phyloP scores from a whole-genome alignment of 805 yeast species.

The Kregervanrija pseudodelftensis region DNA sequence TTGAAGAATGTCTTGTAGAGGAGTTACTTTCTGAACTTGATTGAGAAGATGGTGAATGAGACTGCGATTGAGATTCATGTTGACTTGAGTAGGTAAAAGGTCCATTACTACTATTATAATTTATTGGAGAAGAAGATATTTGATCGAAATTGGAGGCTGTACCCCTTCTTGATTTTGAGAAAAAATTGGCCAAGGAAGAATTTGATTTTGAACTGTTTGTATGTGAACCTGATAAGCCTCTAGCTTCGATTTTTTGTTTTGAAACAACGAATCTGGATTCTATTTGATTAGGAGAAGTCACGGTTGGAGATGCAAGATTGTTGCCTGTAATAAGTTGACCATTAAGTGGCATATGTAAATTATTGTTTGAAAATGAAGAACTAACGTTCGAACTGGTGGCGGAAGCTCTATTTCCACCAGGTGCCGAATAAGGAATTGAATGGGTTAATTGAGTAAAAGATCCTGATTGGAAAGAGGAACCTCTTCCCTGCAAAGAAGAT shows the following conservation, averaged over 20 bases:
- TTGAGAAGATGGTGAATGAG: conserved; percentile 26
- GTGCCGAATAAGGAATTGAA: conserved; percentile 65
- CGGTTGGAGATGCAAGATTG: conserved; percentile 65
- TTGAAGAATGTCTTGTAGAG: conserved; percentile 62
- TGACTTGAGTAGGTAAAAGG: conserved; percentile 3
- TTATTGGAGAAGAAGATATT: conserved; percentile 24
- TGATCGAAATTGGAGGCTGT: conserved; percentile 22
- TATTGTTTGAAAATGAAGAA: conserved; percentile 8
- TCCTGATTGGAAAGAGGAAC: conserved; percentile 13
- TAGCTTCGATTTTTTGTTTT: conserved; percentile 56
- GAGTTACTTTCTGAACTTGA: conserved; percentile 22
- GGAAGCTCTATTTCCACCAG: conserved; percentile 43
- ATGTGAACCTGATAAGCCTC: conserved; percentile 17
- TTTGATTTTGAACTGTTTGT: conserved; percentile 29
- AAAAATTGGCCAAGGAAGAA: conserved; percentile 44
- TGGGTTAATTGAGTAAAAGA: conserved; percentile 42
- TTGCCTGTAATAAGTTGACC: conserved; percentile 56
- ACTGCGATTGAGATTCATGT: conserved; percentile 4
- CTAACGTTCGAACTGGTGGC: conserved; percentile 18
- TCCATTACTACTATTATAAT: neutral
- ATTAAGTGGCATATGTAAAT: conserved; percentile 41
- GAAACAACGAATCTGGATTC: conserved; percentile 84
- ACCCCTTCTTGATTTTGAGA: conserved; percentile 37
- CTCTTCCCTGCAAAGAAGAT: neutral
- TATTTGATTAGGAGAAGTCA: conserved; percentile 48